phyloP scores from a whole-genome alignment of 2,329 filamentous ascomycete species.

The Cercospora citrullina region DNA sequence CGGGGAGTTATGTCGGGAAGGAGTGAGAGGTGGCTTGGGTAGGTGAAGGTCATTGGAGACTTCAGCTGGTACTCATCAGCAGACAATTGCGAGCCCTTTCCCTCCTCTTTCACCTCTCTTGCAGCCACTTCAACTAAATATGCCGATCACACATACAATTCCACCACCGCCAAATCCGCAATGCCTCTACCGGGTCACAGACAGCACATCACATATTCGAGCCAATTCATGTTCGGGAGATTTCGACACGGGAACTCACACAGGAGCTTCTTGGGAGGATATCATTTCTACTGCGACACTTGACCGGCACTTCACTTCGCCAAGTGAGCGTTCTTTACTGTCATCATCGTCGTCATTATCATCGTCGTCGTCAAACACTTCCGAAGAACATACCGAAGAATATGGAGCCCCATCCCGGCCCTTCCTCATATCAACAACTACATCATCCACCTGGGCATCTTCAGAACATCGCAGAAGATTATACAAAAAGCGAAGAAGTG shows the following conservation, averaged over 20 bases:
- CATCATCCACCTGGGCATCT: conserved; percentile 4
- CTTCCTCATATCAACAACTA: conserved; percentile 7
- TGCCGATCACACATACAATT: conserved; percentile 2
- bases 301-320: conserved; percentile 13
- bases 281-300: conserved; percentile 15
- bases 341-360: not conserved
- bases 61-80: not conserved
- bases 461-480: conserved; percentile 13
- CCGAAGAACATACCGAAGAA: not conserved
- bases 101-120: not conserved
- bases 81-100: not conserved
- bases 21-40: not conserved
- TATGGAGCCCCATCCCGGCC: not conserved
- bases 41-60: not conserved
- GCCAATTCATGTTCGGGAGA: conserved; percentile 7
- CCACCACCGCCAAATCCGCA: conserved; percentile 13
- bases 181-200: conserved; percentile 22
- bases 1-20: not conserved
- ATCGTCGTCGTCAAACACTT: not conserved
- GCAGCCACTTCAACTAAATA: not conserved
- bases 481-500: conserved; percentile 5
- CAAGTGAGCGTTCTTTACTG: not conserved
- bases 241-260: conserved; percentile 20
- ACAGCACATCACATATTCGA: conserved; percentile 18
- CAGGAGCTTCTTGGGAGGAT: conserved; percentile 17